A percentile compares a stretch with the other conserved stretches of the same genome.
Evolutionary conservation across 495 filamentous ascomycete genomes (phyloP).

Genomic region (Penicillium bialowiezense): DNA sequence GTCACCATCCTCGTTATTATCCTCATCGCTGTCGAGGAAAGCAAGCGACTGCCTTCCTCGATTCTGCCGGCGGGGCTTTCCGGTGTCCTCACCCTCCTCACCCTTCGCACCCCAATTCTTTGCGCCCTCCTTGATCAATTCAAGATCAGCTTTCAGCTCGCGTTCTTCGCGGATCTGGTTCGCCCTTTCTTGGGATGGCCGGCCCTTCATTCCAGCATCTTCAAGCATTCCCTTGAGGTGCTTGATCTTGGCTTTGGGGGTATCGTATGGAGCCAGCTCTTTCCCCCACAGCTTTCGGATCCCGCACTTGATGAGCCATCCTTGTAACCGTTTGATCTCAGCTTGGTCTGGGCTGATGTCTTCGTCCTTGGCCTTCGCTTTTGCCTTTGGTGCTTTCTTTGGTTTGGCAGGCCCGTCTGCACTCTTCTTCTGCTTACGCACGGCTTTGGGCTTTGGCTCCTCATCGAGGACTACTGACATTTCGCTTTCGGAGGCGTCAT

Average conservation of each 20-base stretch:
- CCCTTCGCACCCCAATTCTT: slow-evolving; percentile 65
- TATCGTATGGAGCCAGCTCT: slow-evolving; percentile 74
- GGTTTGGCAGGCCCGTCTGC: slow-evolving; percentile 28
- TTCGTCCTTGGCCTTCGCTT: slow-evolving; percentile 39
- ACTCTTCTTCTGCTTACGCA: slow-evolving; percentile 44
- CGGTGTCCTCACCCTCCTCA: slow-evolving; percentile 42
- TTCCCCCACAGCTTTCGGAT: slow-evolving; percentile 89
- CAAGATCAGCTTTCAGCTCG: slow-evolving; percentile 78
- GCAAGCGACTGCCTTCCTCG: slow-evolving; percentile 50
- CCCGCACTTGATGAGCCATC: slow-evolving; percentile 85
- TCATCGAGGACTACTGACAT: slow-evolving; percentile 77
- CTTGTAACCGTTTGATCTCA: slow-evolving; percentile 89
- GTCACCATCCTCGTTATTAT: slow-evolving; percentile 42
- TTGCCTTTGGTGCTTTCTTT: slow-evolving; percentile 33
- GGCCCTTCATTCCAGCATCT: slow-evolving; percentile 81
- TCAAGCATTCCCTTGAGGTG: slow-evolving; percentile 76
- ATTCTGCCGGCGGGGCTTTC: slow-evolving; percentile 35
- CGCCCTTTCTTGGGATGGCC: slow-evolving; percentile 81
- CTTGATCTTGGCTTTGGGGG: slow-evolving; percentile 73
- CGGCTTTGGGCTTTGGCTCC: slow-evolving; percentile 55
- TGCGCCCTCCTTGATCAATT: slow-evolving; percentile 74
- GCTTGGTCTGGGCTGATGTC: slow-evolving; percentile 65
- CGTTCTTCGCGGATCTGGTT: slow-evolving; percentile 78
- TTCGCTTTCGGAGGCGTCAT: slow-evolving; percentile 69
- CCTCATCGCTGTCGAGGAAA: slow-evolving; percentile 53